Base-by-base conservation (phyloP, 805 yeast species). In the Yamadazyma ubonensis region DNA sequence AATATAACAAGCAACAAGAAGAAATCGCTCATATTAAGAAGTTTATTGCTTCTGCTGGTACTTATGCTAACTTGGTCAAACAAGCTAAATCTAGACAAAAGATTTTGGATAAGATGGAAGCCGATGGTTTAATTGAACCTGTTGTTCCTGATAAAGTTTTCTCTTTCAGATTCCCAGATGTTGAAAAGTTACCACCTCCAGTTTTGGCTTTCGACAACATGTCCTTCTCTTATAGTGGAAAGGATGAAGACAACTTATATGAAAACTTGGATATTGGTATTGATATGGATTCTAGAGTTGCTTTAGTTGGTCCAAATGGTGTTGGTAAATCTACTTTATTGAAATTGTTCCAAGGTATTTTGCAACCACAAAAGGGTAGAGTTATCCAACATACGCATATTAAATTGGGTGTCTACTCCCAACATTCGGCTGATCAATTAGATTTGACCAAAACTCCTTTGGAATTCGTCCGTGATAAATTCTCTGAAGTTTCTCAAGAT, bases 41-140 rank as follows among this genome's bases (percentile, higher is more conserved):
- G 74, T 93, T 93, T 66, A 93, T 93, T 72, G 99, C 99, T 27
- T 86, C 96, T 32, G 99, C 99, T 42, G 99, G 99, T 90, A 93
- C 99, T 41, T 93, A 93, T 72, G 98, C 99, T 47, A 93, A 93
- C 73, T 77, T 93, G 75, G 99, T 93, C 44, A 88, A 86, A 67
- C 99, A 93, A 73, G 99, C 99, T 51, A 93, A 93, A 71, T 93
- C 99, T 23, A 87, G 98, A 74, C 99, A 93, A 78, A 93, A 93
- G 83, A 93, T 93, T 63, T 77, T 93, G 67, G 99, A 93, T 73
- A 93, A 93, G 83, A 93, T 93, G 99, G 99, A 93, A 74, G 98
- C 99, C 54, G 99, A 93, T 65, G 99, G 99, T 61, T 76, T 86
- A 58, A 86, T 93, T 59, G 86, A 86, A 71, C 83, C 95, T 39